Base-by-base conservation (phyloP, 2,329 filamentous ascomycete species). In the Beauveria bassiana region DNA sequence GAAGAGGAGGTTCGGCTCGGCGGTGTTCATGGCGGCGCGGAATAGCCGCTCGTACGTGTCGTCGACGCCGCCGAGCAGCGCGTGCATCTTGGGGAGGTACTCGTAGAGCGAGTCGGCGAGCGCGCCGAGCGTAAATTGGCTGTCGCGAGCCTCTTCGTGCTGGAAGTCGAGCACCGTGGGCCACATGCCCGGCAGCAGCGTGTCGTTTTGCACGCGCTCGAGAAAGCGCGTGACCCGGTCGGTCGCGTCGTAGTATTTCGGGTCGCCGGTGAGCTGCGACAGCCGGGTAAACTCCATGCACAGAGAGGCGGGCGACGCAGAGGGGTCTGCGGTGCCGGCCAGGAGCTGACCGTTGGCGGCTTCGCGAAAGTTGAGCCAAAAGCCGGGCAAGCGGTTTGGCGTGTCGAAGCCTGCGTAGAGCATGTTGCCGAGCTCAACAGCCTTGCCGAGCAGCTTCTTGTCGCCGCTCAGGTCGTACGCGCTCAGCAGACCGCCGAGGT, bases 321-420 rank as follows among this genome's bases (percentile, higher is more conserved):
- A 65, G n/a, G 69, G 70, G 55, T 70, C 68, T 46, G 65, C 56
- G 0, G 62, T 62, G 55, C 77, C 76, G 0, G 66, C 63, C 0
- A 73, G 68, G 0, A 72, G 73, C 2, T 66, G 59, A 8, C 76
- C 76, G 0, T 65, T 66, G 43, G 75, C 77, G 1, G 78, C 74
- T 3, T 65, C 64, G 1, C 68, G 56, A 9, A 73, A 87, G 65
- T 74, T 69, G 57, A 80, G 75, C 16, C 75, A 77, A 53, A 78
- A 77, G 0, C 68, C 68, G 6, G 87, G 87, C 78, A 89, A 83
- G 10, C 81, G 80, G 66, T 87, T 86, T 0, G 83, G 81, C 3
- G 86, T 88, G 65, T 89, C 86, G 64, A 88, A 88, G 0, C 84
- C 81, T 18, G 80, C 79, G 67, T 88, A 84, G 16, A 89, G 71